Evolutionary conservation across 306 rosid species (phyloP).

Genomic region (Gillenia trifoliata): DNA sequence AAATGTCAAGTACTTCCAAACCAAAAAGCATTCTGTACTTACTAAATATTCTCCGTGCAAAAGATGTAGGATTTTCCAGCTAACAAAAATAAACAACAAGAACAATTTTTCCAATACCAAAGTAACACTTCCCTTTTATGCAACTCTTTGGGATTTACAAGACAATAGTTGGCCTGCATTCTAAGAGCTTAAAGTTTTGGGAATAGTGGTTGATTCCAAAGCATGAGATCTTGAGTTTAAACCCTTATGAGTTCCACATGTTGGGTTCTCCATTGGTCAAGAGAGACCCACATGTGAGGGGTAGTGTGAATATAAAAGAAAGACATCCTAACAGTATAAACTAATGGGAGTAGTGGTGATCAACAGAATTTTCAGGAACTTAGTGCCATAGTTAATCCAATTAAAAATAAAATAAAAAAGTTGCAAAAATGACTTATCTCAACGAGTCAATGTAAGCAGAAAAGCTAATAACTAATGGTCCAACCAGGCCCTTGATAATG

Average conservation of each 20-base stretch:
- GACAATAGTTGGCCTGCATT: no score
- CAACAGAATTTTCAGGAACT: not conserved
- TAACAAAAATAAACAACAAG: not conserved
- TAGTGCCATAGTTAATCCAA: not conserved
- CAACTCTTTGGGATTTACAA: no score
- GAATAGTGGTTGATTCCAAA: no score
- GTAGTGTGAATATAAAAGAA: no score
- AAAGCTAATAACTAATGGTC: not conserved
- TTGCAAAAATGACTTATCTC: not conserved
- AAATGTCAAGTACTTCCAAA: constrained; percentile 10
- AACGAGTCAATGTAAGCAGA: not conserved
- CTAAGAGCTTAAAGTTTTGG: no score
- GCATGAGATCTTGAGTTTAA: no score
- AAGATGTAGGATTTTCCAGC: constrained; percentile 1
- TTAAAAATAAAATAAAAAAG: not conserved
- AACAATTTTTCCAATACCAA: not conserved
- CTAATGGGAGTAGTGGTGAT: no score
- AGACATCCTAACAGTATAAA: no score
- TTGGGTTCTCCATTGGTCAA: no score
- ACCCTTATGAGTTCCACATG: no score
- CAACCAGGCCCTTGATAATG: not conserved
- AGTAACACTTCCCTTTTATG: not conserved
- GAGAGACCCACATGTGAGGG: no score
- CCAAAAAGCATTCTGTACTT: not conserved
- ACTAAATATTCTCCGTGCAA: constrained; percentile 15